Percentiles rank a stretch among this genome's conserved stretches.
phyloP scores from a whole-genome alignment of 805 yeast species.

The Saturnispora quitensis region DNA sequence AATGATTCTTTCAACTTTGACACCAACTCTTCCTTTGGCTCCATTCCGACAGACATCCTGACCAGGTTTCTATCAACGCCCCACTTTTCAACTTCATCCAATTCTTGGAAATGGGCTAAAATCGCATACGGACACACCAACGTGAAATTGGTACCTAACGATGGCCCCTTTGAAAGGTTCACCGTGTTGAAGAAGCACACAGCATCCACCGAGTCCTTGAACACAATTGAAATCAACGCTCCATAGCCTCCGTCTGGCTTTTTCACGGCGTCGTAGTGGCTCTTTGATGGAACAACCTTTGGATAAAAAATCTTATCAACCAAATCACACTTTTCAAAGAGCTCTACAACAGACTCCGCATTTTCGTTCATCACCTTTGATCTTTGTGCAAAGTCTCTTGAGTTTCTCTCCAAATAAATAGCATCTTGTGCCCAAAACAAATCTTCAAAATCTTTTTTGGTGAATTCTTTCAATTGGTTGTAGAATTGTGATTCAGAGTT shows the following conservation, averaged over 20 bases:
- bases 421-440: constrained; percentile 92
- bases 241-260: constrained; percentile 66
- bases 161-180: constrained; percentile 76
- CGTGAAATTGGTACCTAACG: constrained; percentile 83
- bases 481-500: constrained; percentile 56
- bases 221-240: constrained; percentile 69
- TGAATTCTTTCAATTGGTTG: constrained; percentile 38
- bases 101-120: constrained; percentile 74
- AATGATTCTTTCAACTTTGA: constrained; percentile 44
- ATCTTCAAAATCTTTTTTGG: constrained; percentile 56
- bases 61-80: constrained; percentile 74
- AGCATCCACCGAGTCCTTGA: constrained; percentile 56
- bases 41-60: constrained; percentile 80
- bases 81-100: constrained; percentile 71
- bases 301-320: constrained; percentile 72
- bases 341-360: constrained; percentile 43
- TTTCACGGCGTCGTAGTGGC: constrained; percentile 63
- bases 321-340: constrained; percentile 41
- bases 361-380: constrained; percentile 48
- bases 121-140: constrained; percentile 85
- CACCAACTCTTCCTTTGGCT: constrained; percentile 52
- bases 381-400: constrained; percentile 74
- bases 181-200: constrained; percentile 64
- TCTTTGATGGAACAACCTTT: constrained; percentile 39
- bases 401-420: constrained; percentile 81